Percentiles rank a stretch among this genome's conserved stretches.
These are phyloP conservation scores for Linnemannia schmuckeri DNA, from an alignment of 192 early-diverging fungal species.

Conservation along the genomic window DNA sequence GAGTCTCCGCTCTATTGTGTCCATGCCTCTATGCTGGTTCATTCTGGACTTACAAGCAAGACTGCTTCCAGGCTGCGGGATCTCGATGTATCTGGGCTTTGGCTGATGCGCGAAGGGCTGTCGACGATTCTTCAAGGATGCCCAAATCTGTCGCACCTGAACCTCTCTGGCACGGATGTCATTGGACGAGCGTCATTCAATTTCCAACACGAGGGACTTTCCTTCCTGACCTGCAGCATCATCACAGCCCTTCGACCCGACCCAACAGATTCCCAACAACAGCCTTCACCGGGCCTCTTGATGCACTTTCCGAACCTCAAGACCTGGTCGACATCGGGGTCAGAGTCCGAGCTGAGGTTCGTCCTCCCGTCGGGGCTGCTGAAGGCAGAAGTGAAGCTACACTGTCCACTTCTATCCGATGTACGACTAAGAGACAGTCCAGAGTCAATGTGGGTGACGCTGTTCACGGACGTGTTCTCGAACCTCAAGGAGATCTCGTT, in stretches of 20 bases:
- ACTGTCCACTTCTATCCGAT: neutral
- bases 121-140: neutral
- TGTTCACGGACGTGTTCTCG: constrained; percentile 1
- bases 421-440: neutral
- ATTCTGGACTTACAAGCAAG: neutral
- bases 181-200: neutral
- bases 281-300: neutral
- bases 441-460: neutral
- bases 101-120: neutral
- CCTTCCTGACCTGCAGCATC: neutral
- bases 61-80: neutral
- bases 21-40: neutral
- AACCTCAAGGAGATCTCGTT: neutral
- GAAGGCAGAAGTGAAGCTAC: neutral
- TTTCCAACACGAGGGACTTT: neutral
- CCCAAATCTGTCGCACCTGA: neutral
- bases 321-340: neutral
- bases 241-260: neutral
- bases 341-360: neutral
- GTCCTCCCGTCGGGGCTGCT: neutral
- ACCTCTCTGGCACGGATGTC: neutral
- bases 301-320: neutral
- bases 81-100: neutral
- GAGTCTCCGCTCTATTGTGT: neutral
- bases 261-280: neutral